Conservation (phyloP, 139 green algal species). For the Tetradesmus obliquus region DNA sequence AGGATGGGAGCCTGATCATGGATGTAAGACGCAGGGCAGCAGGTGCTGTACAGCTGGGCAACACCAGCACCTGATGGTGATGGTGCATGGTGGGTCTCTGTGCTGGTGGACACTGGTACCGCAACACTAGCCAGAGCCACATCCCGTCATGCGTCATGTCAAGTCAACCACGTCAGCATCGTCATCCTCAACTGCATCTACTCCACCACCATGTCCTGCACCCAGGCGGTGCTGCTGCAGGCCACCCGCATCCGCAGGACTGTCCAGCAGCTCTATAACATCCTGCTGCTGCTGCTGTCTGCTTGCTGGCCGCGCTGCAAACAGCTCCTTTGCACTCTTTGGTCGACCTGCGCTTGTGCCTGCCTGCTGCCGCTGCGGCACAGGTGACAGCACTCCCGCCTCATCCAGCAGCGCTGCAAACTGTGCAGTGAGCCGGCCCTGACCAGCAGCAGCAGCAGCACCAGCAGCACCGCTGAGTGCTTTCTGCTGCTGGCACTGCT, state of each 20-base stretch:
- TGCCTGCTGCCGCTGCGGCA: slow-evolving; percentile 22
- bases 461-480: neutral
- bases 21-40: neutral
- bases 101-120: too few species aligned
- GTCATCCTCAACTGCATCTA: neutral
- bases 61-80: neutral
- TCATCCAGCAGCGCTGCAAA: neutral
- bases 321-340: neutral
- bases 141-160: neutral
- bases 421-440: neutral
- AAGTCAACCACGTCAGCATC: slow-evolving; percentile 12
- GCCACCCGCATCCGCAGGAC: neutral
- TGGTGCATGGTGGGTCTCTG: too few species aligned
- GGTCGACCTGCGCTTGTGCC: too few species aligned
- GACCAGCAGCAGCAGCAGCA: neutral
- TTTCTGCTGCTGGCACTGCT: slow-evolving; percentile 9
- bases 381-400: neutral
- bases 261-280: slow-evolving; percentile 22
- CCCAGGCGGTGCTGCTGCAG: neutral
- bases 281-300: slow-evolving; percentile 4
- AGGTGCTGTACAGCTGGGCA: neutral
- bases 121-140: too few species aligned
- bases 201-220: neutral
- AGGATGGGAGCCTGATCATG: too few species aligned
- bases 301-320: neutral